Conservation (phyloP, 2,329 filamentous ascomycete genomes). For the Didymellaceae sp. region DNA sequence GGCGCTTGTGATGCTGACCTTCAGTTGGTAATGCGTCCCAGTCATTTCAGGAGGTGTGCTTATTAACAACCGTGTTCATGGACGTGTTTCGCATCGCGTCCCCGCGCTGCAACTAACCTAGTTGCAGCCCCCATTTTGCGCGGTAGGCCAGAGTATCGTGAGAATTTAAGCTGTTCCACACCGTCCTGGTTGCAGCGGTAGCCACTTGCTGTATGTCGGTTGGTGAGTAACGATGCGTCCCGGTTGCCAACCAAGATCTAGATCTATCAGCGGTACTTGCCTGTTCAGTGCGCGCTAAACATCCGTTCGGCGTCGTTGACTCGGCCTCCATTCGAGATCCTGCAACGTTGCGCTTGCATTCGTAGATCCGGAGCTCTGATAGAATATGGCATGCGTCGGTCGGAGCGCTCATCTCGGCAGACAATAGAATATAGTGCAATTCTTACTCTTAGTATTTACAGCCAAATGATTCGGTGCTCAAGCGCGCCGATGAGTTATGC, state of each 20-base stretch:
- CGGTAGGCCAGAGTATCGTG: not conserved
- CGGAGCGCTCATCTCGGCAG: not conserved
- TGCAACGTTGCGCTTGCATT: too few relatives aligned
- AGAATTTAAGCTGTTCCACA: not conserved
- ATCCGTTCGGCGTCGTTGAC: not conserved
- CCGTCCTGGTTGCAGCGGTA: not conserved
- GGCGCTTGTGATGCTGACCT: conserved; percentile 4
- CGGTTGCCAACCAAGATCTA: not conserved
- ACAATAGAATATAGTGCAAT: conserved; percentile 4
- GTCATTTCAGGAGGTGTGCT: conserved; percentile 1
- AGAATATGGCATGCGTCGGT: too few relatives aligned
- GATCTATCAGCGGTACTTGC: not conserved
- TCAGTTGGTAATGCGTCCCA: conserved; percentile 7
- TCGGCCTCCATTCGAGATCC: too few relatives aligned
- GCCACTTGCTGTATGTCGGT: not conserved
- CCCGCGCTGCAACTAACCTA: conserved; percentile 5
- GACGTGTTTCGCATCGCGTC: not conserved
- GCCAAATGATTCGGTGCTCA: conserved; percentile 11
- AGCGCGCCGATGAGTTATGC: conserved; percentile 7
- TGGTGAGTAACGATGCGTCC: not conserved
- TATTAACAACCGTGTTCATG: not conserved
- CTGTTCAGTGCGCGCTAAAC: not conserved
- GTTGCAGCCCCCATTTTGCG: conserved; percentile 2
- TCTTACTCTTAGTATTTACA: not conserved
- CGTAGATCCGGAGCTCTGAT: too few relatives aligned